These are phyloP conservation scores for Rhizophlyctis rosea DNA, from an alignment of 192 early-diverging fungal species.

Conservation along the genomic window DNA sequence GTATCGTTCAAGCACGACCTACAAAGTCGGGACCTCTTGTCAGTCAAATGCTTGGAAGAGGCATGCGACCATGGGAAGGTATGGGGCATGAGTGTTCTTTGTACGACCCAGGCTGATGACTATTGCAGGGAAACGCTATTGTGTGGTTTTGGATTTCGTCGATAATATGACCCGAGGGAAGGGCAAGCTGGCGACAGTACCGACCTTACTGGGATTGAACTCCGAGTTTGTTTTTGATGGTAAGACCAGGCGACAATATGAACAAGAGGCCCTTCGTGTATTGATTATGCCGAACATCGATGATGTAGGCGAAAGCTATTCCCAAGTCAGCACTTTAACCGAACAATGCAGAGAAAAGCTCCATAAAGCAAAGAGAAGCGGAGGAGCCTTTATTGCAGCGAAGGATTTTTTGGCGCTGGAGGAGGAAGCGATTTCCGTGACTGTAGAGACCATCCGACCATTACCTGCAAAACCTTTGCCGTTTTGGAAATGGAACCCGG, in stretches of 20 bases:
- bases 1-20: conserved; percentile 80
- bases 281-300: no score
- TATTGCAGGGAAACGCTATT: conserved; percentile 62
- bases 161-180: conserved; percentile 58
- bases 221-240: conserved; percentile 49
- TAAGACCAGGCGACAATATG: conserved; percentile 15
- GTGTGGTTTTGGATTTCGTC: conserved; percentile 83
- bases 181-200: conserved; percentile 59
- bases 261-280: no score
- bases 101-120: background rate
- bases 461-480: no score
- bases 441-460: no score
- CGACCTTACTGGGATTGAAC: conserved; percentile 79
- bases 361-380: no score
- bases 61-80: conserved; percentile 57
- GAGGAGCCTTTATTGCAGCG: no score
- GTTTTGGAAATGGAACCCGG: no score
- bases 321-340: no score
- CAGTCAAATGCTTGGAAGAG: conserved; percentile 95
- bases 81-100: background rate
- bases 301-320: no score
- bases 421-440: no score
- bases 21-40: conserved; percentile 81
- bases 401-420: no score
- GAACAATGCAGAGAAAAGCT: no score